These are phyloP conservation scores for Colletotrichum sp. DNA, from an alignment of 2,329 filamentous ascomycete species.

Conservation along the genomic window DNA sequence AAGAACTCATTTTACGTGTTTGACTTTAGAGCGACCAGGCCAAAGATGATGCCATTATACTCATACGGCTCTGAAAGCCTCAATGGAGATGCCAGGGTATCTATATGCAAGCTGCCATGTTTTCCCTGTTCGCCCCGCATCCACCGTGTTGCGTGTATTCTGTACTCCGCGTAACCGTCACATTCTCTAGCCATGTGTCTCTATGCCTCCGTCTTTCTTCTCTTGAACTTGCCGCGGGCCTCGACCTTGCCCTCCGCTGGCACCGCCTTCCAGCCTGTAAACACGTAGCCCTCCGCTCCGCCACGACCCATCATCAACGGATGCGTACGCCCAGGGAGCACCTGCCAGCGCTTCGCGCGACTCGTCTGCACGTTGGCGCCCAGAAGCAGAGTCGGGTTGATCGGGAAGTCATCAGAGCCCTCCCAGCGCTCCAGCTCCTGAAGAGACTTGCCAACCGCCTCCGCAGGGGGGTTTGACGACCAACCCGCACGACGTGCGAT, in stretches of 20 bases:
- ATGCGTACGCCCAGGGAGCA: constrained; percentile 89
- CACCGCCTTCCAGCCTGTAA: constrained; percentile 81
- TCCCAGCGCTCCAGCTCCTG: constrained; percentile 61
- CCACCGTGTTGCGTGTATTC: background rate
- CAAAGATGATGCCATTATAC: constrained; percentile 12
- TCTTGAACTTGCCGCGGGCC: constrained; percentile 81
- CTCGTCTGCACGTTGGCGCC: constrained; percentile 83
- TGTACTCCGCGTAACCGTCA: background rate
- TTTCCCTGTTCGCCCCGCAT: background rate
- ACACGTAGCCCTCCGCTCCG: constrained; percentile 88
- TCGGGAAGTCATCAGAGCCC: constrained; percentile 77
- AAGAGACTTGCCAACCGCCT: constrained; percentile 46
- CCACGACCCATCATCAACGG: constrained; percentile 90
- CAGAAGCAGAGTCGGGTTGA: constrained; percentile 86
- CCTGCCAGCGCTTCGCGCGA: constrained; percentile 83
- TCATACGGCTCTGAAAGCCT: background rate
- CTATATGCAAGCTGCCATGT: constrained; percentile 3
- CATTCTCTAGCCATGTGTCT: background rate
- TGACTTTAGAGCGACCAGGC: constrained; percentile 14
- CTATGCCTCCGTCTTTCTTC: constrained; percentile 61
- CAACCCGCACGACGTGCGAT: constrained; percentile 81
- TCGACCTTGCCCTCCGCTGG: constrained; percentile 82
- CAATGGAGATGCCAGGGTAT: constrained; percentile 10
- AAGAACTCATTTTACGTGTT: background rate
- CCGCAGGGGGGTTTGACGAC: constrained; percentile 56